Evolutionary conservation across 2,329 filamentous ascomycete genomes (phyloP), one percentile per base, ranked within the genome.

Genomic region (Cercospora sp.): DNA sequence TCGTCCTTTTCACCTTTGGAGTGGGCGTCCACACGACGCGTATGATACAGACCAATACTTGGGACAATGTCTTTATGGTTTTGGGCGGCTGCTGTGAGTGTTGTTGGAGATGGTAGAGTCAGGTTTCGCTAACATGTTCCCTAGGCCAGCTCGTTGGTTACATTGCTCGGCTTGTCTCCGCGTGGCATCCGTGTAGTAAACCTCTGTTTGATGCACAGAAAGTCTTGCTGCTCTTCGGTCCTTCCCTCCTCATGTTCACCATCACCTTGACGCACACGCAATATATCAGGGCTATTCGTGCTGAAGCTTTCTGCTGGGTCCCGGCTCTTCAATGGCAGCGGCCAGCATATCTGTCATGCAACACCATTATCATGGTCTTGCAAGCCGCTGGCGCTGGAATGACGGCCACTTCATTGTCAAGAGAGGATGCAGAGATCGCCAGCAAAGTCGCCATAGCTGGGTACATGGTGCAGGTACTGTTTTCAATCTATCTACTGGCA

Each of bases 51-150:
- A 66, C 55, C 18, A 55, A 49, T 8, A 61, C 58, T 1, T 66
- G 61, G 64, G 65, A 65, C 26, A 65, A 69, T 32, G 30, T 57
- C 10, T 69, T 65, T 37, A 61, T 69, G 30, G 61, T 67, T 16
- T 34, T 69, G 6, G 64, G 67, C 12, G 67, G 61, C 28, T 30
- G 18, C 10, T 69, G 65, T 45, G 2, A 45, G 40, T 45, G 6
- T 9, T 18, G 6, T 45, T 18, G 6, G 0, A 45, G 16, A n/a
- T 18, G 6, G 8, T 18, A 1, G 8, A 18, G 1, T 9, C 16
- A 18, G 8, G n/a, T 45, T 5, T 7, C 3, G 16, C 5, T 45
- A 45, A 45, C 16, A 18, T 18, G 2, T 18, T 7, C 16, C 6
- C 16, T 18, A 45, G 16, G 40, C 49, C 55, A 67, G 58, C 37